Evolutionary conservation across 2,329 filamentous ascomycete species (phyloP).

Genomic region (Tolypocladium amazonense): DNA sequence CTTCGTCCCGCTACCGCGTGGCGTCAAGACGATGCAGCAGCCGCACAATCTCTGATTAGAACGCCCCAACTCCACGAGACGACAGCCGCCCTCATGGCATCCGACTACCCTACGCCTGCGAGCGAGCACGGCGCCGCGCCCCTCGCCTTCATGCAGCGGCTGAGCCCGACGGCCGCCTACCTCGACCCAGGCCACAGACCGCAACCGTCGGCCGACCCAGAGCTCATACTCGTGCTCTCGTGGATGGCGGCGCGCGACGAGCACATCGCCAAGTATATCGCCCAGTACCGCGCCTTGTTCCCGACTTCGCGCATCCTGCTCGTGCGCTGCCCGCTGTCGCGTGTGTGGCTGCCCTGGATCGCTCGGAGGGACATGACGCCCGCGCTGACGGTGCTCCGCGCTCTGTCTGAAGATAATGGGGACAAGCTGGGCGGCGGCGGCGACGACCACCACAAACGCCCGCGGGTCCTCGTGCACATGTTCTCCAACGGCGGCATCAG

Average conservation of each 20-base stretch:
- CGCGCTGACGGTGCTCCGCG: slow-evolving; percentile 28
- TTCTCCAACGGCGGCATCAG: slow-evolving; percentile 44
- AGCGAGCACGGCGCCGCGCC: slow-evolving; percentile 3
- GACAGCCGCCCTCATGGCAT: slow-evolving; percentile 13
- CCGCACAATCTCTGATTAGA: not conserved
- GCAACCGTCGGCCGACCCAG: slow-evolving; percentile 19
- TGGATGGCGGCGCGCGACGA: slow-evolving; percentile 42
- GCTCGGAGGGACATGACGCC: slow-evolving; percentile 23
- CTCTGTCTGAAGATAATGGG: slow-evolving; percentile 13
- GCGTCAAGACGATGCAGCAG: not conserved
- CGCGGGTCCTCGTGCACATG: slow-evolving; percentile 32
- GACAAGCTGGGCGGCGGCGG: not conserved
- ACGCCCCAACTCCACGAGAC: not conserved
- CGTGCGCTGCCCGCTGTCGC: slow-evolving; percentile 27
- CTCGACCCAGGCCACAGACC: slow-evolving; percentile 16
- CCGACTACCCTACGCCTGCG: slow-evolving; percentile 5
- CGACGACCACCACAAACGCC: slow-evolving; percentile 6
- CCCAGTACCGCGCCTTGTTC: slow-evolving; percentile 31
- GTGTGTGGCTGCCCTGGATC: slow-evolving; percentile 21
- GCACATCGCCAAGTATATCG: slow-evolving; percentile 41
- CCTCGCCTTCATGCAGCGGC: slow-evolving; percentile 25
- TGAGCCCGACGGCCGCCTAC: slow-evolving; percentile 26
- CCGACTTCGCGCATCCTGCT: slow-evolving; percentile 36
- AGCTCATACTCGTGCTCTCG: slow-evolving; percentile 34
- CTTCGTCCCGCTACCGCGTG: not conserved